Conservation (phyloP, 139 green algal genomes). For the Picocystis salinarum region DNA sequence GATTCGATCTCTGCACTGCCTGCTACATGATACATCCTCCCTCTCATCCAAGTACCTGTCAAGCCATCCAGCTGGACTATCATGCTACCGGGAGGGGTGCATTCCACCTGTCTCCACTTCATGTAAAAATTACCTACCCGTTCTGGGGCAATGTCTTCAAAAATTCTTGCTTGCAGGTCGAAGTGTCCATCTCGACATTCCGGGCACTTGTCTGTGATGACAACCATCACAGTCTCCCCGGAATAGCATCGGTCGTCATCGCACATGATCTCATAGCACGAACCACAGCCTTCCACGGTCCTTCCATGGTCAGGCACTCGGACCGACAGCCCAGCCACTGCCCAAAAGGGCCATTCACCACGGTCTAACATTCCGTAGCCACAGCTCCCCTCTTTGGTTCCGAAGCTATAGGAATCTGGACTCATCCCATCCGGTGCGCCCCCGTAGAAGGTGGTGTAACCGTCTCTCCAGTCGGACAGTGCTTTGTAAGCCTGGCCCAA, state of each 20-base stretch:
- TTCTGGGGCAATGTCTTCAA: not conserved
- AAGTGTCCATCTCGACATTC: not conserved
- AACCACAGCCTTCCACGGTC: not conserved
- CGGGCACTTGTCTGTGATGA: not conserved
- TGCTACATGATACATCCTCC: too few relatives aligned
- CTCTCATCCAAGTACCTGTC: too few relatives aligned
- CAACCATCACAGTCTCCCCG: not conserved
- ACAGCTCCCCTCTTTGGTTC: not conserved
- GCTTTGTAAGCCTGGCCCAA: too few relatives aligned
- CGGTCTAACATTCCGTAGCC: not conserved
- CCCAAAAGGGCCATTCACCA: not conserved
- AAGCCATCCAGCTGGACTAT: too few relatives aligned
- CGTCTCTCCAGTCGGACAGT: too few relatives aligned
- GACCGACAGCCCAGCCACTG: not conserved
- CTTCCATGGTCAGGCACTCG: not conserved
- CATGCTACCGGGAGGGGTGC: too few relatives aligned
- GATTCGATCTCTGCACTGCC: too few relatives aligned
- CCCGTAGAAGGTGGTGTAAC: slow-evolving; percentile 1
- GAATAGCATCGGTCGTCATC: not conserved
- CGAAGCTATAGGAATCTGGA: not conserved
- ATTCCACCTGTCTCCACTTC: not conserved
- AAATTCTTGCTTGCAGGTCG: not conserved
- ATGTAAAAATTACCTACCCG: not conserved
- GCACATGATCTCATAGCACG: not conserved
- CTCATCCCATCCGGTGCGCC: not conserved